phyloP scores from a whole-genome alignment of 331 rosid genomes.

The Cydonia oblonga region DNA sequence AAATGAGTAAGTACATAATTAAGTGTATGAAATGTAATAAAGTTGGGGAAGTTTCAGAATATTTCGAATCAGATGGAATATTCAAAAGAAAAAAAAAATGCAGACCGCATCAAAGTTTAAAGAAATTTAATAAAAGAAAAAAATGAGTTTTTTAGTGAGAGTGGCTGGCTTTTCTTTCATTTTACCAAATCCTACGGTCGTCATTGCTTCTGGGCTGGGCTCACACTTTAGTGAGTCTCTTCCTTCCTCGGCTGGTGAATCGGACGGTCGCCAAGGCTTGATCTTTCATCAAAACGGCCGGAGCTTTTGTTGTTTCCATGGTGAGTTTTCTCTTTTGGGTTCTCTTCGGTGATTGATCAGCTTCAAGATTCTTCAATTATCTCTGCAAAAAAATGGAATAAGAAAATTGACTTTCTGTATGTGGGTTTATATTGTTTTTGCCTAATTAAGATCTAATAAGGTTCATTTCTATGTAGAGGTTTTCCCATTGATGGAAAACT shows the following conservation, averaged over 20 bases:
- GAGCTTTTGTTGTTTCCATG: background rate
- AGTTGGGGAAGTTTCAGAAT: too few relatives aligned
- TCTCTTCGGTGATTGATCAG: background rate
- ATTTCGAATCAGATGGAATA: too few relatives aligned
- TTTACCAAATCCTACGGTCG: background rate
- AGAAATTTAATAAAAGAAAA: too few relatives aligned
- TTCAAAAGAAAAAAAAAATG: too few relatives aligned
- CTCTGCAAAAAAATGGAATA: background rate
- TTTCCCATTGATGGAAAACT: background rate
- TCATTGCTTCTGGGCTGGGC: background rate
- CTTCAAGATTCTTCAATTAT: background rate
- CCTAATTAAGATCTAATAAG: slow-evolving; percentile 7
- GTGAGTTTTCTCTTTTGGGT: background rate
- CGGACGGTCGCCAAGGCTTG: background rate
- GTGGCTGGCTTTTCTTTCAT: too few relatives aligned
- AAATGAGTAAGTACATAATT: too few relatives aligned
- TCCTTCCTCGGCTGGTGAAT: background rate
- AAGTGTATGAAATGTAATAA: too few relatives aligned
- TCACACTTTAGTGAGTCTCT: background rate
- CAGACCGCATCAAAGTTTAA: too few relatives aligned
- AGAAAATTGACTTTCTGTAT: background rate
- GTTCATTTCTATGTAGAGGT: background rate
- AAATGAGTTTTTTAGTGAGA: too few relatives aligned
- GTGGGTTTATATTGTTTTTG: background rate
- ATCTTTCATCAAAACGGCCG: background rate